Conservation (phyloP, 2,329 filamentous ascomycete species). For the Talaromyces sp. region DNA sequence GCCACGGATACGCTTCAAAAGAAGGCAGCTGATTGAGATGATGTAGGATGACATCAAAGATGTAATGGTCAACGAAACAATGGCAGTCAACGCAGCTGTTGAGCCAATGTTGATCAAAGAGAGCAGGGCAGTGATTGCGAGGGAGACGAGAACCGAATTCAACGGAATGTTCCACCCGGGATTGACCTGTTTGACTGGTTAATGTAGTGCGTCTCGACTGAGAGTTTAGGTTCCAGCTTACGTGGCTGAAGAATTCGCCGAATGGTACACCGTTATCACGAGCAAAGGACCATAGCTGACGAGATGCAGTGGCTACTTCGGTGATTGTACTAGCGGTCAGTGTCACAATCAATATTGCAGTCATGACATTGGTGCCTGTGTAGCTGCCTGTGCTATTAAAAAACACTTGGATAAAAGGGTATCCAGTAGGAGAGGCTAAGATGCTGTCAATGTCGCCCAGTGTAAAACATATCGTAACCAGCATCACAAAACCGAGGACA, state of each 20-base stretch:
- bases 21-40: constrained; percentile 47
- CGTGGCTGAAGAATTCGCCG: constrained; percentile 37
- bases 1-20: constrained; percentile 42
- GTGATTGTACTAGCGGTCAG: constrained; percentile 50
- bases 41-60: constrained; percentile 44
- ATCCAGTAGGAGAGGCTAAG: constrained; percentile 47
- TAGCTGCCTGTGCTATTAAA: constrained; percentile 50
- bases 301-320: constrained; percentile 56
- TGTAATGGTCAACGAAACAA: constrained; percentile 42
- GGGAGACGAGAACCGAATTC: constrained; percentile 47
- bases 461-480: constrained; percentile 55
- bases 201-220: background rate
- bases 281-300: constrained; percentile 56
- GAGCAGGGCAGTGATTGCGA: constrained; percentile 44
- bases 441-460: constrained; percentile 49
- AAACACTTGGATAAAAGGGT: constrained; percentile 60
- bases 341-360: constrained; percentile 49
- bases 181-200: constrained; percentile 29
- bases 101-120: constrained; percentile 53
- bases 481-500: constrained; percentile 52
- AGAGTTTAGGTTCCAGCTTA: constrained; percentile 24
- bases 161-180: constrained; percentile 45
- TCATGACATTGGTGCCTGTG: constrained; percentile 51
- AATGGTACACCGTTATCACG: constrained; percentile 42
- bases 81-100: constrained; percentile 41